Percentiles rank a stretch among this genome's conserved stretches.
phyloP scores from a whole-genome alignment of 164 flowering plant genomes.

The Amborella trichopoda region DNA sequence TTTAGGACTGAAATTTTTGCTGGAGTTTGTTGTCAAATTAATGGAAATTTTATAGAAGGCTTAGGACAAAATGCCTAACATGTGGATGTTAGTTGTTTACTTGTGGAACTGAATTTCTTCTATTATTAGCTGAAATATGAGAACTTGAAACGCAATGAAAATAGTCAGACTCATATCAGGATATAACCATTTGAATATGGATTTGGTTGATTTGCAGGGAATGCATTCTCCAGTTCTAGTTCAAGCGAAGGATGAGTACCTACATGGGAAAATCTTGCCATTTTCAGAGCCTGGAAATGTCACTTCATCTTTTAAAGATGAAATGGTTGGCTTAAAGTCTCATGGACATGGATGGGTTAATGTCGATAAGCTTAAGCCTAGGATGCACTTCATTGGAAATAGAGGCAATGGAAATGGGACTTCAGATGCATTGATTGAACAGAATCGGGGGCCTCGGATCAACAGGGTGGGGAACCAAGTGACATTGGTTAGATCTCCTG shows the following conservation, averaged over 20 bases:
- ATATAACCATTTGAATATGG: background rate
- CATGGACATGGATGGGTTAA: constrained; percentile 18
- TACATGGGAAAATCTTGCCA: constrained; percentile 26
- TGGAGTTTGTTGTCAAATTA: too few relatives aligned
- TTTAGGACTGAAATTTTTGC: too few relatives aligned
- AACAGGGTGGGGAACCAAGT: constrained; percentile 38
- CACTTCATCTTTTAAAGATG: constrained; percentile 18
- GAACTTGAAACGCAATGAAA: too few relatives aligned
- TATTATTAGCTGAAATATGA: too few relatives aligned
- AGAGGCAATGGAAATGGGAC: constrained; percentile 23
- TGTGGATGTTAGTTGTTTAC: too few relatives aligned
- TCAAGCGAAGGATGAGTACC: constrained; percentile 19
- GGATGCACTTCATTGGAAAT: constrained; percentile 23
- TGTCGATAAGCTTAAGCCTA: constrained; percentile 31
- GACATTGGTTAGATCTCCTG: constrained; percentile 22
- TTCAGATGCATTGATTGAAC: constrained; percentile 40
- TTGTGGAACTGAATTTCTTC: too few relatives aligned
- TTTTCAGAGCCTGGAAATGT: constrained; percentile 23
- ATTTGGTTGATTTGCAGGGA: background rate
- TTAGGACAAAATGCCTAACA: too few relatives aligned
- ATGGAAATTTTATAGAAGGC: too few relatives aligned
- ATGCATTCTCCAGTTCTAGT: constrained; percentile 4
- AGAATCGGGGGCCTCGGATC: constrained; percentile 54
- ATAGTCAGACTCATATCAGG: too few relatives aligned
- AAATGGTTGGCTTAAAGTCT: constrained; percentile 28